Conservation (phyloP, 208 protist species). For the Leishmania braziliensis region DNA sequence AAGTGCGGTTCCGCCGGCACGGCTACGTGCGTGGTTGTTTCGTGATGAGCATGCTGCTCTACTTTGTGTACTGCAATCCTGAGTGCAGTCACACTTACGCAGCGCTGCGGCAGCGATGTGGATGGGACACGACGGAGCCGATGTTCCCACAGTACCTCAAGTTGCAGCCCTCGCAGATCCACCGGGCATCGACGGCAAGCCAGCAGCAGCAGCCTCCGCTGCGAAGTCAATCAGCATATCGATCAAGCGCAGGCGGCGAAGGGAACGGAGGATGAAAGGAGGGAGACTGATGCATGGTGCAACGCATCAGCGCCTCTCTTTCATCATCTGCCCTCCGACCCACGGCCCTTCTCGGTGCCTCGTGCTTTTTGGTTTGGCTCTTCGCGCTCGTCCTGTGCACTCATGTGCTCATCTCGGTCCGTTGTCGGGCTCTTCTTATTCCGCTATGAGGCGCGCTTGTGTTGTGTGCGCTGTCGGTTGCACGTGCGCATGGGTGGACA, state of each 20-base stretch:
- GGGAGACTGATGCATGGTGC: not conserved
- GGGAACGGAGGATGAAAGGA: not conserved
- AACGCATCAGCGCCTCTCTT: not conserved
- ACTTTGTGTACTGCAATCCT: constrained; percentile 91
- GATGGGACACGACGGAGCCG: constrained; percentile 40
- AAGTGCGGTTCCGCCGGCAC: constrained; percentile 64
- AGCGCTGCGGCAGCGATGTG: constrained; percentile 44
- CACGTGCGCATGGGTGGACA: no score
- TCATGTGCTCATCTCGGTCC: no score
- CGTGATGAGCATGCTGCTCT: constrained; percentile 43
- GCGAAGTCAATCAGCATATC: not conserved
- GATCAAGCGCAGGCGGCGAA: not conserved
- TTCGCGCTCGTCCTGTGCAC: no score
- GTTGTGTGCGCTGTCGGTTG: no score
- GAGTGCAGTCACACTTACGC: constrained; percentile 78
- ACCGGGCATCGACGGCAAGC: not conserved
- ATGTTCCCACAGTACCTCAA: constrained; percentile 74
- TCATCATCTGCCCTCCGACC: no score
- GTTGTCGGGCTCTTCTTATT: no score
- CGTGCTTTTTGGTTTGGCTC: no score
- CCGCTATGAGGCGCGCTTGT: no score
- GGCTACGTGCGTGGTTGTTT: constrained; percentile 43
- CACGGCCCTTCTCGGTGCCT: no score
- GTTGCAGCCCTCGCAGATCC: constrained; percentile 6
- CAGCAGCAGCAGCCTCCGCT: not conserved